A percentile compares a stretch with the other conserved stretches of the same genome.
Evolutionary conservation across 257 asterid genomes (phyloP).

Genomic region (Fraxinus americana): DNA sequence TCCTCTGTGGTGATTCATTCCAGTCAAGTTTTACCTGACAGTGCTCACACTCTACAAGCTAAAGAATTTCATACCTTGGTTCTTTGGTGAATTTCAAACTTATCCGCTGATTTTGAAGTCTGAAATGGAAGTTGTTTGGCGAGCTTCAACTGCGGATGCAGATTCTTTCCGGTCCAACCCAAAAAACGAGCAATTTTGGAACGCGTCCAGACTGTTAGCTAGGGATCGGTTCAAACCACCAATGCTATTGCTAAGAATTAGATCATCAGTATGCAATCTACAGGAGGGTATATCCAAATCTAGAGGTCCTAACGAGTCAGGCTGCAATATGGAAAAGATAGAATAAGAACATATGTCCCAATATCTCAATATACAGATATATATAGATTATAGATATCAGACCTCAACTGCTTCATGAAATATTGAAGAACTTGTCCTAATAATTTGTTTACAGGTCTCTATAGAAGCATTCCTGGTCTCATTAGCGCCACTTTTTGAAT

Average conservation of each 20-base stretch:
- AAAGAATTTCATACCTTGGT: conserved; percentile 5
- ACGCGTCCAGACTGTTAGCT: conserved; percentile 87
- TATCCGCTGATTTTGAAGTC: conserved; percentile 58
- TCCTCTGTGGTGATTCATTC: conserved; percentile 21
- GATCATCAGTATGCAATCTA: conserved; percentile 81
- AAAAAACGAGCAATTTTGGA: conserved; percentile 85
- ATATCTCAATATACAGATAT: background rate
- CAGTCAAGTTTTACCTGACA: conserved; percentile 21
- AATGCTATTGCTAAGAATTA: conserved; percentile 83
- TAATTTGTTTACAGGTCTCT: conserved; percentile 35
- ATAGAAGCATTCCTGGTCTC: conserved; percentile 33
- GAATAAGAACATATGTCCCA: conserved; percentile 27
- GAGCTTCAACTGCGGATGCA: conserved; percentile 55
- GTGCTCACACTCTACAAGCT: conserved; percentile 25
- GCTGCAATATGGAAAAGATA: conserved; percentile 52
- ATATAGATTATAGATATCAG: conserved; percentile 25
- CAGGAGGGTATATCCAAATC: conserved; percentile 85
- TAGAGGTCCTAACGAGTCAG: conserved; percentile 91
- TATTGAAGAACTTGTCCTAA: conserved; percentile 38
- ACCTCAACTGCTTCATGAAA: conserved; percentile 55
- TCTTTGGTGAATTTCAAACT: conserved; percentile 36
- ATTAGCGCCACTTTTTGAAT: conserved; percentile 44
- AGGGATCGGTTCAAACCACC: conserved; percentile 85
- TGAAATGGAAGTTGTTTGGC: conserved; percentile 44
- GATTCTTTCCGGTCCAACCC: conserved; percentile 76